These are phyloP conservation scores for Allium cepa DNA, from an alignment of 106 monocot genomes.

Conservation along the genomic window DNA sequence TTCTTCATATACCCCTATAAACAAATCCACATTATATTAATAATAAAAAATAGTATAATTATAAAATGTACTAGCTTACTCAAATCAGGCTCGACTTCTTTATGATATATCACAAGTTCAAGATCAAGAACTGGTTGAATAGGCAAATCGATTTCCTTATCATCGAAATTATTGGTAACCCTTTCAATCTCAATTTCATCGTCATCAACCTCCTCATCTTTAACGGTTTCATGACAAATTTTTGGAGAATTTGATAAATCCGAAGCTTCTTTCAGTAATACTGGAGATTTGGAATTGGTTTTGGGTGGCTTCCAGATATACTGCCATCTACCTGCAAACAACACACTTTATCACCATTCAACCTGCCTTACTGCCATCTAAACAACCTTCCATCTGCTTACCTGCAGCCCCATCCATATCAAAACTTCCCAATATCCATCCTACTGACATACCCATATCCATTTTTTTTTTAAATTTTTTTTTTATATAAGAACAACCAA, in stretches of 20 bases:
- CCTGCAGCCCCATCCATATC: too few relatives aligned
- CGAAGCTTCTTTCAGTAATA: too few relatives aligned
- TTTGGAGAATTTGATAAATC: not conserved
- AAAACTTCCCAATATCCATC: too few relatives aligned
- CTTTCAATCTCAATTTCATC: conserved; percentile 30
- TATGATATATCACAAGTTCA: not conserved
- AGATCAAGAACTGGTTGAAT: conserved; percentile 7
- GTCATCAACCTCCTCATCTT: conserved; percentile 8
- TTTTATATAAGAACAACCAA: too few relatives aligned
- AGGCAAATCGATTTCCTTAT: conserved; percentile 49
- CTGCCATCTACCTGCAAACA: too few relatives aligned
- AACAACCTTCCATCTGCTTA: too few relatives aligned
- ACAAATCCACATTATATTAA: not conserved
- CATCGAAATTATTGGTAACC: conserved; percentile 32
- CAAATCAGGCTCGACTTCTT: conserved; percentile 17
- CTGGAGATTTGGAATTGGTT: not conserved
- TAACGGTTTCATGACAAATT: conserved; percentile 7
- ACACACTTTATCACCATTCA: too few relatives aligned
- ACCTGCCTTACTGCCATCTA: too few relatives aligned
- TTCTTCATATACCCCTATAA: not conserved
- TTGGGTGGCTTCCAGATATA: conserved; percentile 67
- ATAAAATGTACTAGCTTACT: conserved; percentile 1
- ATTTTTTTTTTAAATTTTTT: too few relatives aligned
- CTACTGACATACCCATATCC: too few relatives aligned
- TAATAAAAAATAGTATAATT: not conserved